Evolutionary conservation across 2,329 filamentous ascomycete species (phyloP).

Genomic region (Penicillium oxalicum): DNA sequence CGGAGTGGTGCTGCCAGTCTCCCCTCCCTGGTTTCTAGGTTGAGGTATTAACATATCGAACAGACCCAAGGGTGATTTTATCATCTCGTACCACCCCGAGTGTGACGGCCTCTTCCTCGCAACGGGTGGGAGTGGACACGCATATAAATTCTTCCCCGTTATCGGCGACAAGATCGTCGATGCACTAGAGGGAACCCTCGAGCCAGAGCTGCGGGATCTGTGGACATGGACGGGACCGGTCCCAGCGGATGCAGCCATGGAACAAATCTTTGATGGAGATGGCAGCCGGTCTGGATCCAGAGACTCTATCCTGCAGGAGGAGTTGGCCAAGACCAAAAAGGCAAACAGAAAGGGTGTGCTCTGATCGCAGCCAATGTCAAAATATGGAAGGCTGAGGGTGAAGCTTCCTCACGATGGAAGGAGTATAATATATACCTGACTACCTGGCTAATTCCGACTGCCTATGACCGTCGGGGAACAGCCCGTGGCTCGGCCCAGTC

Average conservation of each 20-base stretch:
- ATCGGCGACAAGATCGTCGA: conserved; percentile 49
- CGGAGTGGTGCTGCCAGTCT: neutral
- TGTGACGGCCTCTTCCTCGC: conserved; percentile 48
- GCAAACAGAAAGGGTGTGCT: conserved; percentile 15
- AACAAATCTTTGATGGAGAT: conserved; percentile 29
- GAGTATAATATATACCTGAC: neutral
- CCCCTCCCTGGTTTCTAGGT: neutral
- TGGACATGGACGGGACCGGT: conserved; percentile 37
- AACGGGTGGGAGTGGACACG: conserved; percentile 50
- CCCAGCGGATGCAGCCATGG: conserved; percentile 14
- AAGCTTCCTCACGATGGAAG: no score
- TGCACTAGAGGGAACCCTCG: conserved; percentile 41
- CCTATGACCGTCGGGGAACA: no score
- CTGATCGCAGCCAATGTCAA: neutral
- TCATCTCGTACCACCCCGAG: conserved; percentile 63
- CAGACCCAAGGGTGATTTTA: conserved; percentile 60
- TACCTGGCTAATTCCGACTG: no score
- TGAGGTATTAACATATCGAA: neutral
- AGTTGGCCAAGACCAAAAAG: conserved; percentile 32
- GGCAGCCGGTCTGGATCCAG: conserved; percentile 35
- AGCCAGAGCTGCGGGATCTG: conserved; percentile 34
- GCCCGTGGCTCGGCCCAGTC: no score
- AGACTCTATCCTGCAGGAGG: conserved; percentile 33
- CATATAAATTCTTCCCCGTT: conserved; percentile 50
- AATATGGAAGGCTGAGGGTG: neutral